These are phyloP conservation scores for Leucogyrophana mollusca DNA, from an alignment of 768 basidiomycete species.

Conservation along the genomic window DNA sequence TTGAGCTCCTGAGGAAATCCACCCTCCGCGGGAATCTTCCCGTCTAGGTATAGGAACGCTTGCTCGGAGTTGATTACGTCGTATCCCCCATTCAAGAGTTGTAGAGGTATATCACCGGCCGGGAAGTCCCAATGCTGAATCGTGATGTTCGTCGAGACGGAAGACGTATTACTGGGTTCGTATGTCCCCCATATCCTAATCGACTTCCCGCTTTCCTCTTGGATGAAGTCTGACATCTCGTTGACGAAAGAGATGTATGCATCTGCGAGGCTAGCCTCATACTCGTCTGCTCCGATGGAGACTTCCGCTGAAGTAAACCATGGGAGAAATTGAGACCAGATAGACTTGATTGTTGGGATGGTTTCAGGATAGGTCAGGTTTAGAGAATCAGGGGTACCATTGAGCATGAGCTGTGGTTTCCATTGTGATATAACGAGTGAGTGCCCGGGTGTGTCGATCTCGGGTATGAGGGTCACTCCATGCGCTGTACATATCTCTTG, in stretches of 20 bases:
- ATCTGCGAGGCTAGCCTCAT: constrained; percentile 33
- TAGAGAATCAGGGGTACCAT: constrained; percentile 33
- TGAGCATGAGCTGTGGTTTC: constrained; percentile 40
- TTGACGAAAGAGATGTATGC: constrained; percentile 44
- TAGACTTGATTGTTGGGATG: constrained; percentile 39
- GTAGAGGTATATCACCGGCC: constrained; percentile 28
- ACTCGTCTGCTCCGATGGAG: constrained; percentile 48
- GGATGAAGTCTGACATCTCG: constrained; percentile 38
- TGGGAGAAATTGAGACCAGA: constrained; percentile 41
- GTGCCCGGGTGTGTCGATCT: constrained; percentile 45
- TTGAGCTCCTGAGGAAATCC: constrained; percentile 34
- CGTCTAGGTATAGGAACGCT: constrained; percentile 35
- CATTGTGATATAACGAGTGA: constrained; percentile 44
- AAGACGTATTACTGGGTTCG: constrained; percentile 34
- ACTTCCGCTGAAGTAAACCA: constrained; percentile 40
- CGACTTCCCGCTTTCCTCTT: constrained; percentile 28
- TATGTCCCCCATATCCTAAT: constrained; percentile 44
- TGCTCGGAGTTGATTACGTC: constrained; percentile 36
- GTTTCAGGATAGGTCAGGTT: constrained; percentile 41
- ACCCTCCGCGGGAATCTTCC: constrained; percentile 31
- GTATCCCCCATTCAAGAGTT: constrained; percentile 33
- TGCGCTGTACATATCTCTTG: constrained; percentile 36
- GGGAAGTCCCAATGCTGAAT: constrained; percentile 46
- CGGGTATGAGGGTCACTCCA: constrained; percentile 40
- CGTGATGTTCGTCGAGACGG: constrained; percentile 39